Evolutionary conservation across 495 filamentous ascomycete species (phyloP), one percentile per base, ranked within the genome.

Genomic region (Neurospora sp.): DNA sequence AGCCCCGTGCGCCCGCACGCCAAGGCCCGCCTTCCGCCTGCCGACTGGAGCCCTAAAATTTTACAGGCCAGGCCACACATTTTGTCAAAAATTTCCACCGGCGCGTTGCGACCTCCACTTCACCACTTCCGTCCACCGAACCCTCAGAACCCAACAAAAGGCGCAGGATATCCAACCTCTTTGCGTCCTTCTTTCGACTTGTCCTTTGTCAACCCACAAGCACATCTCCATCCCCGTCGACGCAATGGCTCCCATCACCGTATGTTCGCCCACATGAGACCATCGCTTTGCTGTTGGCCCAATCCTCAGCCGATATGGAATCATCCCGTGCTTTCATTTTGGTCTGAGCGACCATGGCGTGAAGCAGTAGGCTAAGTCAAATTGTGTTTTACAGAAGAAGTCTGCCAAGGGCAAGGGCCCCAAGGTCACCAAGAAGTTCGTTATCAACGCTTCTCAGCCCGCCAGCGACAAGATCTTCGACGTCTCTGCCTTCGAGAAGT

Each of bases 401-500:
- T 82, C 81, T 78, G 78, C 83, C 82, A 89, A 89, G 82, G 83
- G 82, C 77, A 90, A 89, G 84, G 80, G 83, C 77, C 84, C 82
- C 81, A 90, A 90, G 87, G 82, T 85, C 73, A 90, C 88, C 73
- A 87, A 88, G 81, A 91, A 90, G 96, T 99, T 92, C 91, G 89
- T 95, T 87, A 98, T 99, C 93, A 97, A 98, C 86, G 94, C 94
- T 81, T 93, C 92, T 75, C 96, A 98, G 85, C 96, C 96, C 79
- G 94, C 93, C 74, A 91, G 89, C 86, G 96, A 99, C 90, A 98
- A 98, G 91, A 99, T 99, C 89, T 99, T 99, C 92, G 94, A 99
- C 83, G 90, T 97, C 83, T 90, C 91, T 76, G 94, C 95, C 78
- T 99, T 98, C 87, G 94, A 98, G 89, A 98, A 98, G 90, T 99